A percentile compares a stretch with the other conserved stretches of the same genome.
Conservation (phyloP, 495 filamentous ascomycete genomes). For the Penicillium dipodomyicola region DNA sequence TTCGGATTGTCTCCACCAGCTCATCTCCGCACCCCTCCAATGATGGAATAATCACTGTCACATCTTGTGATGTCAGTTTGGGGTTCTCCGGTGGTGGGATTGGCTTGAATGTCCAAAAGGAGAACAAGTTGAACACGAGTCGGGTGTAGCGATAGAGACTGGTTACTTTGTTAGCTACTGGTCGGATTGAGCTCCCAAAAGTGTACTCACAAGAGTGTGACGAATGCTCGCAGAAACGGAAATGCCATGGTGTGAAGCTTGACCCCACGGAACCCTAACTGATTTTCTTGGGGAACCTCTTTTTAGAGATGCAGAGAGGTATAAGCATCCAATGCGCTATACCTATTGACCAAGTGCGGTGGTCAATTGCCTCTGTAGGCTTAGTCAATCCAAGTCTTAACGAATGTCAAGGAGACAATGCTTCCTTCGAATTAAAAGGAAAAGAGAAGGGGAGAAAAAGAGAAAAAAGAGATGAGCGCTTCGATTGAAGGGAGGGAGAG, state of each 20-base stretch:
- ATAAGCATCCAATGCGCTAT: constrained; percentile 2
- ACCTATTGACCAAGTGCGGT: neutral
- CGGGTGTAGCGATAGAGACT: constrained; percentile 64
- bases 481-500: constrained; percentile 14
- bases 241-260: constrained; percentile 37
- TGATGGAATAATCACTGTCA: constrained; percentile 71
- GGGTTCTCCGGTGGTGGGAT: constrained; percentile 61
- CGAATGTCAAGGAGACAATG: constrained; percentile 28
- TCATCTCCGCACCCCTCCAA: constrained; percentile 61
- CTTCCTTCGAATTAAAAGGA: constrained; percentile 25
- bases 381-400: constrained; percentile 13
- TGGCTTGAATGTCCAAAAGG: constrained; percentile 64
- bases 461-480: constrained; percentile 11
- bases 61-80: constrained; percentile 63
- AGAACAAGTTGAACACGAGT: constrained; percentile 61
- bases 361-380: constrained; percentile 7
- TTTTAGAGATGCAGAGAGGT: neutral
- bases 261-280: neutral
- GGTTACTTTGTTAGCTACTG: constrained; percentile 17
- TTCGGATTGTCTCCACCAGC: constrained; percentile 58
- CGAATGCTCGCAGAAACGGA: constrained; percentile 47
- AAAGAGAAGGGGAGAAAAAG: constrained; percentile 19
- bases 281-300: neutral
- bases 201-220: constrained; percentile 47
- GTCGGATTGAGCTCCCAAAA: neutral